phyloP scores from a whole-genome alignment of 2,329 filamentous ascomycete genomes.

The Colletotrichum cordylinicola region DNA sequence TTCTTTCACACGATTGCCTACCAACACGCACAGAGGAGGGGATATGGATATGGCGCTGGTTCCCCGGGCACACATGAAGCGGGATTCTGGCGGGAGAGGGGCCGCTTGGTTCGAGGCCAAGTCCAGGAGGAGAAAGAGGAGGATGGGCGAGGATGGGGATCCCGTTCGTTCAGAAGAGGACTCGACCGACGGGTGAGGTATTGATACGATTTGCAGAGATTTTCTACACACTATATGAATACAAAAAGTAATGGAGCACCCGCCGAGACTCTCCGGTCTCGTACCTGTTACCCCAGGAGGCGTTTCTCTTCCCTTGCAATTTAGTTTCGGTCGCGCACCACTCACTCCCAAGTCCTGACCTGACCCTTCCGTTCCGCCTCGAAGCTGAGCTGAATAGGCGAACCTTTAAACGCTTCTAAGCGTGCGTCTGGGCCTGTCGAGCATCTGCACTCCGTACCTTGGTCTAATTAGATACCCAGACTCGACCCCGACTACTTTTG shows the following conservation, averaged over 20 bases:
- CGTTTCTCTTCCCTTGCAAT: slow-evolving; percentile 10
- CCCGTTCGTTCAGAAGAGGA: neutral
- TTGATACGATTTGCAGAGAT: neutral
- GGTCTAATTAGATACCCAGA: slow-evolving; percentile 4
- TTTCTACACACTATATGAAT: neutral
- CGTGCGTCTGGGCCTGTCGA: neutral
- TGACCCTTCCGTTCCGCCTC: neutral
- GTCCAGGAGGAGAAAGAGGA: neutral
- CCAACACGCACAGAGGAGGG: neutral
- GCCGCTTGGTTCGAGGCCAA: neutral
- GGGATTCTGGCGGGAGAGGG: neutral
- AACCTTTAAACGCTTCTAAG: neutral
- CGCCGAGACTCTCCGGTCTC: slow-evolving; percentile 16
- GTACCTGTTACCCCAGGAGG: neutral
- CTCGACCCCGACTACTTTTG: neutral
- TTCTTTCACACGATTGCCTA: neutral
- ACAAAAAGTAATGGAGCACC: slow-evolving; percentile 20
- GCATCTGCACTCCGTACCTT: neutral
- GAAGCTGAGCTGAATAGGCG: neutral
- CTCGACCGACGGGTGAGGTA: neutral
- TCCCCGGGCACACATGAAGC: neutral
- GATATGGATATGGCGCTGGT: neutral
- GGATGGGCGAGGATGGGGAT: neutral
- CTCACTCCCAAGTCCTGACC: neutral
- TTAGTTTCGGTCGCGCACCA: neutral